These are phyloP conservation scores for Vitrella brassicaformis DNA, from an alignment of 73 alveolate species.

Conservation along the genomic window DNA sequence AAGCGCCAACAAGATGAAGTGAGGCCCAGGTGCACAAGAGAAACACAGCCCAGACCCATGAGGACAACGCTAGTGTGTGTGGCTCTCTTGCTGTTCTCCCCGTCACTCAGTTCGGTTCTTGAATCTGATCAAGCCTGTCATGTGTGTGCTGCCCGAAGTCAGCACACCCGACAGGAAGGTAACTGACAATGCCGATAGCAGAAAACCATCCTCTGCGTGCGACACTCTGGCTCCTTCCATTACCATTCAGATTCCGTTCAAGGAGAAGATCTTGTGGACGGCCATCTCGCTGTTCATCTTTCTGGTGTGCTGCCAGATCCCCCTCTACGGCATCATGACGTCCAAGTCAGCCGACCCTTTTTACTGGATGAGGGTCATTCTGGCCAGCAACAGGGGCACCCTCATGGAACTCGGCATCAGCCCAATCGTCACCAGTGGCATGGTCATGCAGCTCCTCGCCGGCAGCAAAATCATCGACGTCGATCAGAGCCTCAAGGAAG, in stretches of 20 bases:
- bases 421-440: constrained; percentile 94
- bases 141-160: constrained; percentile 80
- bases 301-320: constrained; percentile 67
- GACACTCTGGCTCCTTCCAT: not conserved
- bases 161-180: constrained; percentile 60
- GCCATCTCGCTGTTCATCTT: constrained; percentile 59
- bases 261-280: constrained; percentile 41
- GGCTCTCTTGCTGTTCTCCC: not conserved
- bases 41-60: too few species aligned
- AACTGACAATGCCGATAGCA: not conserved
- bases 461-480: constrained; percentile 93
- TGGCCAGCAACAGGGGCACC: constrained; percentile 98
- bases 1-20: too few species aligned
- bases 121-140: constrained; percentile 73
- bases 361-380: constrained; percentile 96
- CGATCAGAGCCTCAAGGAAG: constrained; percentile 88
- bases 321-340: constrained; percentile 65
- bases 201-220: not conserved
- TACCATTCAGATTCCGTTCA: not conserved
- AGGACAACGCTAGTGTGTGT: too few species aligned
- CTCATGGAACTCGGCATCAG: constrained; percentile 98
- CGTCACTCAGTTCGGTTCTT: constrained; percentile 38
- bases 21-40: too few species aligned
- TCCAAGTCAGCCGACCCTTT: constrained; percentile 89
- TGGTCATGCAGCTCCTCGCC: constrained; percentile 96